These are phyloP conservation scores for Rheum nobile DNA, from an alignment of 148 eudicot species.

Conservation along the genomic window DNA sequence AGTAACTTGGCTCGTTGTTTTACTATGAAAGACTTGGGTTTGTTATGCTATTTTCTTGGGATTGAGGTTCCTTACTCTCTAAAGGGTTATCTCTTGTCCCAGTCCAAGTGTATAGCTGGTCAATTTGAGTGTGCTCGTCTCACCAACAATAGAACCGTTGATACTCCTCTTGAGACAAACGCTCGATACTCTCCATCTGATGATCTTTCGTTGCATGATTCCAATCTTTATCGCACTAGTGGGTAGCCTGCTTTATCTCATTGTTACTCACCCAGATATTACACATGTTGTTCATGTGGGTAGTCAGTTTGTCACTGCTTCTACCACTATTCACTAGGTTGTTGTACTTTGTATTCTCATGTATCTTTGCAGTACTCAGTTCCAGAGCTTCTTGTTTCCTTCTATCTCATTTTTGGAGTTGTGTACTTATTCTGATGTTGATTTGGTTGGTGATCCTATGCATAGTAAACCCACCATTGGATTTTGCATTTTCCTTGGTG, in stretches of 20 bases:
- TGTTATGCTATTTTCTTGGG: too few species aligned
- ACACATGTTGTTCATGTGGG: too few species aligned
- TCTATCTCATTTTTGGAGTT: background rate
- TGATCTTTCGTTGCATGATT: too few species aligned
- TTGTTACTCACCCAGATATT: too few species aligned
- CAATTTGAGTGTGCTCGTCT: background rate
- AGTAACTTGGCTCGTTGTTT: too few species aligned
- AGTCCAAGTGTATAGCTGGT: background rate
- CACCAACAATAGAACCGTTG: too few species aligned
- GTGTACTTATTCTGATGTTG: background rate
- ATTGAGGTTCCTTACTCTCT: background rate
- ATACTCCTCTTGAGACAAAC: too few species aligned
- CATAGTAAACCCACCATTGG: background rate
- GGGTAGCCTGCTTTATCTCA: too few species aligned
- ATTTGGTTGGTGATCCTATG: constrained; percentile 11
- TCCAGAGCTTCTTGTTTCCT: background rate
- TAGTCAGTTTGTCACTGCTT: background rate
- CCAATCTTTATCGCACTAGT: background rate
- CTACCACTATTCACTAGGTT: background rate
- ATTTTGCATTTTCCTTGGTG: background rate
- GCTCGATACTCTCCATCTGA: too few species aligned
- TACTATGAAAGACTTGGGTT: background rate
- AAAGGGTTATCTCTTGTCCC: background rate
- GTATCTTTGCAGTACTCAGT: background rate
- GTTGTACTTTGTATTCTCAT: background rate